phyloP scores from a whole-genome alignment of 1,284 basidiomycete species.

The Rhodotorula sp. region DNA sequence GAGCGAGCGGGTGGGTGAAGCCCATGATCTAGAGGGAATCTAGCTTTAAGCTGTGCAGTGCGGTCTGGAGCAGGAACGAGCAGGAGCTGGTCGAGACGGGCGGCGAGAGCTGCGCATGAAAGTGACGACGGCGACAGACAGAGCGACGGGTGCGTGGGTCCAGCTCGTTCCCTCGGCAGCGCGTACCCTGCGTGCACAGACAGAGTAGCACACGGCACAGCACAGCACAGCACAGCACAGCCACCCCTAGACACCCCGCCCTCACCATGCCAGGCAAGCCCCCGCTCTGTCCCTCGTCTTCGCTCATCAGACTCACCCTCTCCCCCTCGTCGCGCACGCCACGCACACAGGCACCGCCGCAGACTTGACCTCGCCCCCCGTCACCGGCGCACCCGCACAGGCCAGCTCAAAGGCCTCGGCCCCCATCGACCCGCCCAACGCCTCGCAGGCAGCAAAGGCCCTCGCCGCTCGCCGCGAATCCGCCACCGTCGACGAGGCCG shows the following conservation, averaged over 20 bases:
- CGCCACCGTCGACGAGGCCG: slow-evolving; percentile 7
- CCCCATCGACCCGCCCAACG: slow-evolving; percentile 15
- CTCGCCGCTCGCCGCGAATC: slow-evolving; percentile 36
- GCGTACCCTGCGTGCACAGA: too few species aligned
- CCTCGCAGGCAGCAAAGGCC: slow-evolving; percentile 21
- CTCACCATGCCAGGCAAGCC: slow-evolving; percentile 21
- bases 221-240: neutral
- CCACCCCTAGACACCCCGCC: neutral
- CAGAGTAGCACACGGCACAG: neutral
- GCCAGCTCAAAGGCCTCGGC: slow-evolving; percentile 29
- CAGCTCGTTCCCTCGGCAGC: too few species aligned
- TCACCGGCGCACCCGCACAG: slow-evolving; percentile 35
- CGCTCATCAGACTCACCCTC: neutral
- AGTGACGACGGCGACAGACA: neutral
- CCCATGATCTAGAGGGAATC: neutral
- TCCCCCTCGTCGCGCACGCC: neutral
- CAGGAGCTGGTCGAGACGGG: neutral
- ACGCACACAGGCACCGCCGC: slow-evolving; percentile 33
- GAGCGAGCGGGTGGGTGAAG: neutral
- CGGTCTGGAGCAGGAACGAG: neutral
- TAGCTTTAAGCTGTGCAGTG: neutral
- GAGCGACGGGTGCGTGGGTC: too few species aligned
- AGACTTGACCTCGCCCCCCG: slow-evolving; percentile 36
- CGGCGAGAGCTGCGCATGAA: neutral
- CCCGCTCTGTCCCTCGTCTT: neutral